These are phyloP conservation scores for Paxillus ammoniavirescens DNA, from an alignment of 768 basidiomycete genomes.

Conservation along the genomic window DNA sequence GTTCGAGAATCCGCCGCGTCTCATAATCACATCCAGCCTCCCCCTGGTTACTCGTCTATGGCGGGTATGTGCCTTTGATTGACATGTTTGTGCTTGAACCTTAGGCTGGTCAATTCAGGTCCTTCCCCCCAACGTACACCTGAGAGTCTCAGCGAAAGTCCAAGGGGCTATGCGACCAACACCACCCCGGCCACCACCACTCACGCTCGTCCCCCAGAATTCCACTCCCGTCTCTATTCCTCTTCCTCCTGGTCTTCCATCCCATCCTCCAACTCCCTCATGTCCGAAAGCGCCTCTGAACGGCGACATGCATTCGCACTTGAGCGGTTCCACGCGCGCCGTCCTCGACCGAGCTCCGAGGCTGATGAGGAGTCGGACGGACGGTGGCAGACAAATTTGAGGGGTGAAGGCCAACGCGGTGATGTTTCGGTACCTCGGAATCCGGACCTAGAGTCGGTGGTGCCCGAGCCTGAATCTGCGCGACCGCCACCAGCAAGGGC, in stretches of 20 bases:
- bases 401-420: conserved; percentile 15
- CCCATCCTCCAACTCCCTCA: conserved; percentile 38
- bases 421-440: conserved; percentile 9
- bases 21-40: background rate
- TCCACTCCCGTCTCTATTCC: conserved; percentile 16
- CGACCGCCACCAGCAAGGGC: background rate
- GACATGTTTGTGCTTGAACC: background rate
- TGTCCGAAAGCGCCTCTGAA: conserved; percentile 45
- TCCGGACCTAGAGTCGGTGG: conserved; percentile 12
- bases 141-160: conserved; percentile 11
- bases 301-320: conserved; percentile 38
- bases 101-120: background rate
- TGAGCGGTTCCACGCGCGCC: conserved; percentile 30
- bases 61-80: conserved; percentile 9
- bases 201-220: conserved; percentile 11
- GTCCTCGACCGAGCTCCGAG: conserved; percentile 21
- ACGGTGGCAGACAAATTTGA: conserved; percentile 21
- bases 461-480: background rate
- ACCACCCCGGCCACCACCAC: conserved; percentile 3
- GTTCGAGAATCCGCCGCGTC: conserved; percentile 8
- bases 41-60: conserved; percentile 9
- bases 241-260: conserved; percentile 29
- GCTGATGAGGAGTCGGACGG: conserved; percentile 23
- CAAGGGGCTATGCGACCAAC: conserved; percentile 13
- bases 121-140: conserved; percentile 9